Base-by-base conservation (phyloP, 805 yeast genomes). In the Kazachstania africana region DNA sequence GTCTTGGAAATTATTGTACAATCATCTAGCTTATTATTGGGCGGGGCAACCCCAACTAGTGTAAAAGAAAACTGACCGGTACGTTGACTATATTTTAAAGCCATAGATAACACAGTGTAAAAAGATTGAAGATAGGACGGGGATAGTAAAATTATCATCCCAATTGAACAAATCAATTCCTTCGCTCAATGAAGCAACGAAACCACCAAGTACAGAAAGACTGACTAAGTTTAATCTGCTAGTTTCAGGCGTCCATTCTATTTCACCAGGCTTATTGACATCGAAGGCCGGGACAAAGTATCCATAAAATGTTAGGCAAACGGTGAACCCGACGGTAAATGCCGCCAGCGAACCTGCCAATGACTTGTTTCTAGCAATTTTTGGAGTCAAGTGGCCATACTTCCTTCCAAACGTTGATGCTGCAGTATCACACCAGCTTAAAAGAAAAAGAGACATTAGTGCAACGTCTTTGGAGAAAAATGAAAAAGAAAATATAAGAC, bases 381-480 rank as follows among this genome's bases (percentile, higher is more conserved):
- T 75, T 25, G 94, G 93, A 6, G 95, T 83, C 40, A 78, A 66
- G 46, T 79, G 69, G 6, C 97, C 97, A 53, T 61, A 88, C 34
- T 70, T 70, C 42, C 98, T 68, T 24, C 98, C 98, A 48, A 87
- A 59, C 0, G 95, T 83, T 3, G 95, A 83, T 2, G 98, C 98
- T 2, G 96, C 88, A 8, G 97, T 84, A 51, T 91, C 98, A 4
- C 94, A 85, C 97, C 97, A 91, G 49, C 95, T 81, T 39, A 91
- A 68, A 31, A 88, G 62, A 41, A 85, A 64, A 3, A 85, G 74
- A 15, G 94, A 66, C 62, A 84, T 66, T 17, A 87, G 62, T 1
- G 78, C 65, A 29, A 91, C 75, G 48, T 91, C 98, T 57, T 84
- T 83, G 10, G 88, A 75, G 45, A 74, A 78, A 15, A 74, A 55